Evolutionary conservation across 2,329 filamentous ascomycete species (phyloP), one percentile per base, ranked within the genome.

Genomic region (Apiospora hydei): DNA sequence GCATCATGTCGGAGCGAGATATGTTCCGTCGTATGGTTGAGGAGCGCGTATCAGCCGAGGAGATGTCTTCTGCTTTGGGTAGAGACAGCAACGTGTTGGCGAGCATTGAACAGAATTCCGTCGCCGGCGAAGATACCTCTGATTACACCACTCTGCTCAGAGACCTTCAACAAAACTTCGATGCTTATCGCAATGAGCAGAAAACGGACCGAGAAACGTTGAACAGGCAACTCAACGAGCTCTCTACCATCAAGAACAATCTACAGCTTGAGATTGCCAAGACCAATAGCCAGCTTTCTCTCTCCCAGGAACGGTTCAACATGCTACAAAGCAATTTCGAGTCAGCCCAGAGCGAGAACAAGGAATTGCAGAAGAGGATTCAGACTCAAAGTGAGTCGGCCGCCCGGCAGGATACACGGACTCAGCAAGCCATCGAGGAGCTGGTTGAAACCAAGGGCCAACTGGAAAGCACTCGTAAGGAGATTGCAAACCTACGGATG

Each of bases 11-110:
- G 77, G 96, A 99, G 84, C 92, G 96, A 74, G 96, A 99, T 80
- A 98, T 98, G 90, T 98, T 98, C 91, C 92, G 96, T 30, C 94
- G 95, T 70, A 95, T 98, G 86, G 89, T 98, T 43, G 93, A 96
- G 76, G 93, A 96, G 74, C 82, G 91, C 83, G 80, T 86, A 79
- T 78, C 88, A 79, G 80, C 89, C 80, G 86, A 84, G 16, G 91
- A 97, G 78, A 94, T 92, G 1, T 90, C 92, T 76, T 93, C 93
- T 24, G 83, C 93, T 44, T 90, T 68, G n/a, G 66, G 66, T n/a
- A 47, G 72, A 49, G 70, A 92, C 72, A 88, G 89, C 21, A 85
- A 87, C 70, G 86, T 90, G 43, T 83, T 91, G 70, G 84, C 85
- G 72, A 91, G 87, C 76, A 89, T 90, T 75, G 90, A 92, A 72